Base-by-base conservation (phyloP, 2,329 filamentous ascomycete genomes). In the Iodosphaeria phyllophila region DNA sequence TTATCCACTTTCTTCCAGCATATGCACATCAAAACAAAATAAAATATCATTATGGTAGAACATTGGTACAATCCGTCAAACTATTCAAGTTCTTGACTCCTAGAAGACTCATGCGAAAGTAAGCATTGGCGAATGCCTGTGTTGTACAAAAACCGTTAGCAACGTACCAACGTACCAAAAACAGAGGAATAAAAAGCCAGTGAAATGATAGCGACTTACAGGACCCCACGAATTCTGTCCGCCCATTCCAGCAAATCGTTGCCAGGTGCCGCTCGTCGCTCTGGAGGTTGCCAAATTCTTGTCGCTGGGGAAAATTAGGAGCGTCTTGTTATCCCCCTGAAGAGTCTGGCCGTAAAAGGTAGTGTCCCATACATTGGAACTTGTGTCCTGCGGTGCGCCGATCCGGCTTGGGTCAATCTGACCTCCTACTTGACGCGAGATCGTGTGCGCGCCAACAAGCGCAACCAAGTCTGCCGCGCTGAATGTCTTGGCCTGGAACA, bases 361-460 rank as follows among this genome's bases (percentile, higher is more conserved):
- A 1, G 51, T 52, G 31, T 67, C 61, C 58, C 58, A 66, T 0
- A 54, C 40, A 9, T 48, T 52, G 0, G 54, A 55, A 0, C 60
- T 64, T 5, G 48, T 46, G 34, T 66, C 60, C 29, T 60, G 52
- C 0, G 56, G 34, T 5, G 41, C 39, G 23, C 47, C 50, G 8
- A 45, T 40, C n/a, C 48, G 41, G 5, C 34, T 22, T 0, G 44
- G 29, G 32, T 62, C 50, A 26, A 56, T 50, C 30, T 54, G 54
- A n/a, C n/a, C n/a, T n/a, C n/a, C n/a, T 27, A 46, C 49, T 34
- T 67, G 60, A 32, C 47, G 51, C 6, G 56, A 52, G 6, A 52
- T 46, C 3, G 54, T 54, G 39, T 69, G 64, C 0, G 64, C 61
- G 26, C 64, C 64, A 3, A 68, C 35, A 2, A 69, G 52, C 2